Conservation (phyloP, 1,284 basidiomycete species). For the Pseudozyma tsukubaensis region DNA sequence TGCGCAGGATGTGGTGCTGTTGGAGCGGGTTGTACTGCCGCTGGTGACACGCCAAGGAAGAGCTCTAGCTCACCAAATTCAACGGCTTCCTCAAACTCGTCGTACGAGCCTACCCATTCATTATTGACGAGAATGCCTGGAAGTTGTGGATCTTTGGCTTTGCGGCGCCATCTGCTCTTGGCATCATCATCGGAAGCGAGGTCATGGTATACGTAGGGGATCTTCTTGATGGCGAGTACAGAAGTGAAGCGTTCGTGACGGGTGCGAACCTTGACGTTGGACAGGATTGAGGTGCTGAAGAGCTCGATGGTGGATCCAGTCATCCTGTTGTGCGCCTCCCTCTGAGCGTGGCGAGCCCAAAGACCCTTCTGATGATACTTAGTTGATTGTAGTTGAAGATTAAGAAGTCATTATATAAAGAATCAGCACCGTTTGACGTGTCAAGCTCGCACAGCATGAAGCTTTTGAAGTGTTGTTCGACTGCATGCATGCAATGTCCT, state of each 20-base stretch:
- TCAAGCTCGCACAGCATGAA: background rate
- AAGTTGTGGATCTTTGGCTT: constrained; percentile 61
- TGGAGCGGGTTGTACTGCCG: constrained; percentile 7
- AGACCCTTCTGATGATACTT: no score
- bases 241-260: constrained; percentile 65
- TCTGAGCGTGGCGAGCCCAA: no score
- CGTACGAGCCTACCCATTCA: constrained; percentile 67
- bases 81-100: constrained; percentile 68
- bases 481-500: constrained; percentile 4
- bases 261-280: constrained; percentile 62
- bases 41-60: constrained; percentile 54
- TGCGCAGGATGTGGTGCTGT: constrained; percentile 44
- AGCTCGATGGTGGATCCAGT: constrained; percentile 60
- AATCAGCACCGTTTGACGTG: background rate
- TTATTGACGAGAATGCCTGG: constrained; percentile 67
- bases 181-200: constrained; percentile 66
- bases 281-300: constrained; percentile 68
- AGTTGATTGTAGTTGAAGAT: no score
- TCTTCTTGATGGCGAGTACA: constrained; percentile 62
- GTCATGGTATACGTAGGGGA: constrained; percentile 67
- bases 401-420: no score
- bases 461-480: no score
- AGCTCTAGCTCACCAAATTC: constrained; percentile 66
- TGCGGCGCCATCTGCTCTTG: constrained; percentile 66
- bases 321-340: constrained; percentile 13